phyloP scores from a whole-genome alignment of 2,329 filamentous ascomycete species.

The Akanthomyces uredinophilus region DNA sequence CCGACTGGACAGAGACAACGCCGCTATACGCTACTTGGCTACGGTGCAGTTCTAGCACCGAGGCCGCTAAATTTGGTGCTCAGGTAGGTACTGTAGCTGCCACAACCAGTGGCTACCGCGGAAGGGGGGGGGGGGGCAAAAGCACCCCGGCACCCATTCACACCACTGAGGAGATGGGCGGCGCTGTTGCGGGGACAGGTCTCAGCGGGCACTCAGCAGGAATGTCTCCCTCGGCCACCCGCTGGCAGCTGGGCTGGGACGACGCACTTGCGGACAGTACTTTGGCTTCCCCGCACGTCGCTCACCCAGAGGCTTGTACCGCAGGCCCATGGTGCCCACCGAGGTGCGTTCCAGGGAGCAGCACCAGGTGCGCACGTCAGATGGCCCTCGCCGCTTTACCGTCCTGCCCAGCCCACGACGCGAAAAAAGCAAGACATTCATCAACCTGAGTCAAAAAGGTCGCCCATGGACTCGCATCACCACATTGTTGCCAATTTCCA shows the following conservation, averaged over 20 bases:
- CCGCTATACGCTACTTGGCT: not conserved
- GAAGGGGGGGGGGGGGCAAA: too few species aligned
- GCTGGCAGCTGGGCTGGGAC: not conserved
- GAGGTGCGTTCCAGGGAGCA: slow-evolving; percentile 4
- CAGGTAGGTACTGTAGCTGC: not conserved
- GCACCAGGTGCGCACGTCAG: not conserved
- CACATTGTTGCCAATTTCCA: slow-evolving; percentile 12
- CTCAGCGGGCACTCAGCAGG: slow-evolving; percentile 8
- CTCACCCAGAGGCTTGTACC: not conserved
- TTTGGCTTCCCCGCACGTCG: not conserved
- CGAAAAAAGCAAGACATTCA: slow-evolving; percentile 10
- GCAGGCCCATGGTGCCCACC: not conserved
- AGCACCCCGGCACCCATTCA: too few species aligned
- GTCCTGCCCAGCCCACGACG: not conserved
- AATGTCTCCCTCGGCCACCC: slow-evolving; percentile 6
- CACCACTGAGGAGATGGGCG: not conserved
- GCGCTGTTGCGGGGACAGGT: not conserved
- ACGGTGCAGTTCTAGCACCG: not conserved
- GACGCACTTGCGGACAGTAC: not conserved
- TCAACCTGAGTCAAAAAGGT: slow-evolving; percentile 13
- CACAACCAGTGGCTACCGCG: too few species aligned
- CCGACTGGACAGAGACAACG: not conserved
- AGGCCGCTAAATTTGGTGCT: not conserved
- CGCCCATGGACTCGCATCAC: not conserved
- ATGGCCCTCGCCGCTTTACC: not conserved